phyloP scores from a whole-genome alignment of 2,329 filamentous ascomycete genomes.

The Neofusicoccum cordaticola region DNA sequence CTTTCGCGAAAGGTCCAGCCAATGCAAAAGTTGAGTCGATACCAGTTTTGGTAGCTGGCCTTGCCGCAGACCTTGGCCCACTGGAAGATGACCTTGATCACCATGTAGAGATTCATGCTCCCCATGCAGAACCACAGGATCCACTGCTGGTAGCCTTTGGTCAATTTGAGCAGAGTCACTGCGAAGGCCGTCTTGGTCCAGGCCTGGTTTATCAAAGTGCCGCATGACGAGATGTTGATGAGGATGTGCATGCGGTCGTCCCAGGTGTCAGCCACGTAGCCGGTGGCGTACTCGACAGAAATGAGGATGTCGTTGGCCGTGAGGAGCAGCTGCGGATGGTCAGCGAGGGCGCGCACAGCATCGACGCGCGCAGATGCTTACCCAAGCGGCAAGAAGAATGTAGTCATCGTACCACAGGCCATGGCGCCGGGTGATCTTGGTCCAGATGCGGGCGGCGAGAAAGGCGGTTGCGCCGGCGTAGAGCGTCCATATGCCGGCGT shows the following conservation, averaged over 20 bases:
- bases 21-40: constrained; percentile 48
- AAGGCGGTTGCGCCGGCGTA: constrained; percentile 37
- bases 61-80: constrained; percentile 50
- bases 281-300: constrained; percentile 47
- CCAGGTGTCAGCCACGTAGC: constrained; percentile 49
- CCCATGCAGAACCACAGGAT: constrained; percentile 51
- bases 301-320: constrained; percentile 49
- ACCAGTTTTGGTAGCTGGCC: constrained; percentile 46
- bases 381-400: constrained; percentile 37
- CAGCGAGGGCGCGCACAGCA: not conserved
- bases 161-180: constrained; percentile 43
- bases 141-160: constrained; percentile 43
- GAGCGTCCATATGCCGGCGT: constrained; percentile 39
- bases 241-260: constrained; percentile 54
- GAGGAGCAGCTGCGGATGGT: constrained; percentile 36
- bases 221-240: constrained; percentile 45
- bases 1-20: constrained; percentile 37
- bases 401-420: constrained; percentile 42
- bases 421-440: constrained; percentile 37
- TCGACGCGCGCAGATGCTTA: constrained; percentile 21
- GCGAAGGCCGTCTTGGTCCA: constrained; percentile 40
- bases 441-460: constrained; percentile 35
- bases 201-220: constrained; percentile 38
- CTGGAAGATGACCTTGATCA: constrained; percentile 49
- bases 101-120: constrained; percentile 50